Base-by-base conservation (phyloP, 1,284 basidiomycete genomes). In the Termitomyces sp. region DNA sequence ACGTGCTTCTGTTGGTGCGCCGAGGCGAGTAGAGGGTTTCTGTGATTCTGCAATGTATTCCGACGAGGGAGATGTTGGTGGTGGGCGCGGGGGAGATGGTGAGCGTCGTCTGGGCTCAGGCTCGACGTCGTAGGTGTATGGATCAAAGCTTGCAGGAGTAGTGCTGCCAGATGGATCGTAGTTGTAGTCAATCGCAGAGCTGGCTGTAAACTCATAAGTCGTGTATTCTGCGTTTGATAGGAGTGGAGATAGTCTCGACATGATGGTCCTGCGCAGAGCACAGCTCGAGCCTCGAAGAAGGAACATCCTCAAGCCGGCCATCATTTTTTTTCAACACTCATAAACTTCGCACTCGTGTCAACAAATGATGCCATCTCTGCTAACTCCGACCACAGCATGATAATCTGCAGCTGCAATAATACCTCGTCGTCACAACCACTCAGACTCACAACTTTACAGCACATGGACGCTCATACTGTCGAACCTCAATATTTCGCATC, bases 1-100 rank as follows among this genome's bases (percentile, higher is more conserved):
- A 16, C 83, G 76, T 1, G 69, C 31, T 3, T 26, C 41, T 2
- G 41, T 28, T 11, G 52, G 50, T 11, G 38, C 28, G 13, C 13
- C 13, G 1, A 52, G 44, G 16, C 31, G 44, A 19, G 21, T 4
- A 2, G 50, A 52, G 7, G 30, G 9, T 18, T 46, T 46, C 13
- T 46, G 30, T 5, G 50, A 52, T 11, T 51, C 50, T 33, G 11
- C 1, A 7, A 46, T 16, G n/a, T 52, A 52, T 41, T 46, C 44
- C 4, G 19, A 21, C 4, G 44, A 40, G 9, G 50, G 50, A n/a
- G 43, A 30, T 5, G 38, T 52, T 18, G 43, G 43, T 16, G 19
- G 37, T 4, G 16, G 18, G 18, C 30, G 18, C 1, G 33, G 41
- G 10, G 33, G 24, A 9, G 37, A 24, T 14, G 43, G 18, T 18